Evolutionary conservation across 768 basidiomycete genomes (phyloP).

Genomic region (Lactarius hatsudake): DNA sequence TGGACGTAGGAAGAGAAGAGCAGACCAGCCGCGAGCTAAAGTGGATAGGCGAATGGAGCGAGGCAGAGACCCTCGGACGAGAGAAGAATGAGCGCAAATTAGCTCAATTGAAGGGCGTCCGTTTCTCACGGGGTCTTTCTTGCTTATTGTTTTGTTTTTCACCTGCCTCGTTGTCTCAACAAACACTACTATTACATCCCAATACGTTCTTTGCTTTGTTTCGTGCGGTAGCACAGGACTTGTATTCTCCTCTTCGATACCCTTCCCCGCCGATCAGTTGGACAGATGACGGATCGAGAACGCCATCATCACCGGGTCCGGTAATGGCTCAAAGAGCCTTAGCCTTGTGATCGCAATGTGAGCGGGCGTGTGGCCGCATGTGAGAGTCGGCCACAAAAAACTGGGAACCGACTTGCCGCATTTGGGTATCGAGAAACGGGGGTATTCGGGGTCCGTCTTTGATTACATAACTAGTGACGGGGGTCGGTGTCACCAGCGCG

Average conservation of each 20-base stretch:
- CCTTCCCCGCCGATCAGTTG: background rate
- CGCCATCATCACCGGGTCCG: background rate
- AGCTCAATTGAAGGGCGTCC: background rate
- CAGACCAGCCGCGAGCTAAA: constrained; percentile 28
- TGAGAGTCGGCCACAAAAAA: background rate
- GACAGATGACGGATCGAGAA: background rate
- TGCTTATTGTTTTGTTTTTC: constrained; percentile 3
- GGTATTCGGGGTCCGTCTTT: background rate
- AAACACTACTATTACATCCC: background rate
- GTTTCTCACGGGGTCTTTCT: constrained; percentile 20
- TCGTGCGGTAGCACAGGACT: background rate
- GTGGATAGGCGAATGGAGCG: background rate
- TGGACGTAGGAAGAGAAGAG: constrained; percentile 29
- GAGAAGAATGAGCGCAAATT: background rate
- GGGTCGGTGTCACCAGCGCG: constrained; percentile 9
- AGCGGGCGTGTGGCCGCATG: background rate
- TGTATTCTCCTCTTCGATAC: too few relatives aligned
- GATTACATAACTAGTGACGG: background rate
- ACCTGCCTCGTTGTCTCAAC: background rate
- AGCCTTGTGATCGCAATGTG: background rate
- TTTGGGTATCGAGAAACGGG: background rate
- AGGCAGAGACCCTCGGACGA: background rate
- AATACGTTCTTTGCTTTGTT: constrained; percentile 1
- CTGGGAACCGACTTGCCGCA: background rate
- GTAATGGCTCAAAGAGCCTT: background rate